Conservation (phyloP, 768 basidiomycete species). For the Gyrodon lividus region DNA sequence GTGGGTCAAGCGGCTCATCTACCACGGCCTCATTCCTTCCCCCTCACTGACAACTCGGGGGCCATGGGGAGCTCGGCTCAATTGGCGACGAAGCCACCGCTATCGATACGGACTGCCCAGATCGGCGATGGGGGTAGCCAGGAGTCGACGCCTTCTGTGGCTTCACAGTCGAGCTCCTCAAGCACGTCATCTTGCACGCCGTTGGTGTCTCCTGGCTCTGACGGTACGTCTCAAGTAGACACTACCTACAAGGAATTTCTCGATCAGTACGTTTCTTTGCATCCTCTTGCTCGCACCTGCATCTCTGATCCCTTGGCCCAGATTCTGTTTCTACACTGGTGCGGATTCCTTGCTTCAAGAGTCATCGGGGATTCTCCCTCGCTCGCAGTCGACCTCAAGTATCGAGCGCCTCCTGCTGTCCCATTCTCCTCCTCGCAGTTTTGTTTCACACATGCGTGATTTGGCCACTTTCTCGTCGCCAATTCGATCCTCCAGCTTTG, state of each 20-base stretch:
- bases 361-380: conserved; percentile 29
- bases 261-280: conserved; percentile 50
- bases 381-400: conserved; percentile 52
- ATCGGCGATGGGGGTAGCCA: conserved; percentile 27
- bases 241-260: conserved; percentile 62
- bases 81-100: conserved; percentile 6
- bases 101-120: conserved; percentile 13
- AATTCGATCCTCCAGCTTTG: conserved; percentile 30
- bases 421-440: conserved; percentile 30
- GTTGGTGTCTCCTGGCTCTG: conserved; percentile 41
- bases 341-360: conserved; percentile 37
- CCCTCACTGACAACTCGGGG: conserved; percentile 14
- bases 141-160: conserved; percentile 48
- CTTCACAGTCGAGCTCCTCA: conserved; percentile 44
- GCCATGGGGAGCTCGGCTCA: conserved; percentile 12
- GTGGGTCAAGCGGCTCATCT: conserved; percentile 25
- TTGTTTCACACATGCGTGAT: conserved; percentile 20
- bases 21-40: conserved; percentile 39
- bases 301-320: conserved; percentile 27
- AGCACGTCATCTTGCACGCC: conserved; percentile 44
- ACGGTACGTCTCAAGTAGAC: conserved; percentile 17
- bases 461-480: conserved; percentile 6
- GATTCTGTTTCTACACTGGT: conserved; percentile 84
- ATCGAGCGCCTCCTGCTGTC: conserved; percentile 50
- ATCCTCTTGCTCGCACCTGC: not conserved